Base-by-base conservation (phyloP, 2,329 filamentous ascomycete genomes). In the Pseudocercospora fuligena region DNA sequence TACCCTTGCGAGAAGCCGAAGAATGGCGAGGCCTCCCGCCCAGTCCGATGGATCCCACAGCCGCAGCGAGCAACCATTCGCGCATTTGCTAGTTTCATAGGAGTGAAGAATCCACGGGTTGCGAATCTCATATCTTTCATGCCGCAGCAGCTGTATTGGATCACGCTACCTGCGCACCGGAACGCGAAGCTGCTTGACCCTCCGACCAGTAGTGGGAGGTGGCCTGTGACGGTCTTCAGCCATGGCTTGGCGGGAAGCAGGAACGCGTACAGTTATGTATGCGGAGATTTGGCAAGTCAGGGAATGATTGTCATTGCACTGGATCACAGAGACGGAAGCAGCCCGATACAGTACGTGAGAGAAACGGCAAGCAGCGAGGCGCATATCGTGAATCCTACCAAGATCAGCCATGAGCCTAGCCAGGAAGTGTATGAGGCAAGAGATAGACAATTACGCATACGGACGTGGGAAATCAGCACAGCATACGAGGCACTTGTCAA, bases 221-320 rank as follows among this genome's bases (percentile, higher is more conserved):
- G 92, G 90, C 92, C 93, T 0, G 90, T 92, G 0, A 89, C 93
- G 82, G 83, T 97, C 69, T 96, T 97, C 79, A 95, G 92, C 1
- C 93, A 97, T 76, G 93, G 93, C 0, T 83, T 97, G 1, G 93
- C 91, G 43, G 93, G 93, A 43, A 90, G 88, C 66, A 86, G 92
- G 70, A 95, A 95, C 74, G 88, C 92, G 11, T 97, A 97, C 80
- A 94, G 92, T n/a, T 90, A 94, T 74, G 81, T 96, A 25, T 90
- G 87, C 19, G 91, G 91, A 16, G 92, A 91, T 0, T 81, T 97
- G 29, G 91, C 93, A 4, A 93, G 91, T 21, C 89, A 95, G 74
- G 93, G 93, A 47, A 84, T 94, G 23, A 88, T 95, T 7, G 92
- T 96, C 1, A 82, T 94, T 61, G 93, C 92, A 65, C 88, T 92